A percentile compares a stretch with the other conserved stretches of the same genome.
Evolutionary conservation across 1,284 basidiomycete species (phyloP).

Genomic region (Uromyces viciae-fabae): DNA sequence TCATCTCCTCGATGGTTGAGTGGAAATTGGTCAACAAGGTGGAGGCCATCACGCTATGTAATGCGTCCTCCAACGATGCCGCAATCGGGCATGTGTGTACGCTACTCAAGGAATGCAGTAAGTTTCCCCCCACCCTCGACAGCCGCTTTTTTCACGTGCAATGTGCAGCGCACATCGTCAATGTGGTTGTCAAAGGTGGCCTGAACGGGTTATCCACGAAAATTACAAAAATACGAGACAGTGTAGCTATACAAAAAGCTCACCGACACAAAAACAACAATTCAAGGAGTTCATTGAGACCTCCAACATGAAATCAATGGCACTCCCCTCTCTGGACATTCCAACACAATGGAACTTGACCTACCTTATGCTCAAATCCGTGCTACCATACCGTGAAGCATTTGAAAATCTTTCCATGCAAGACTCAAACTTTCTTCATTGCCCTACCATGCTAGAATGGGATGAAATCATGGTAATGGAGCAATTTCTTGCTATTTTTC

Average conservation of each 20-base stretch:
- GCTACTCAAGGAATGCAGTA: background rate
- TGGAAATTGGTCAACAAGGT: background rate
- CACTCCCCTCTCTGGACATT: background rate
- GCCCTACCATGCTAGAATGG: background rate
- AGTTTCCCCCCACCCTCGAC: background rate
- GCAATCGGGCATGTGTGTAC: background rate
- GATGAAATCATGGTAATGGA: background rate
- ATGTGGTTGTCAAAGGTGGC: background rate
- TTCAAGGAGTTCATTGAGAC: background rate
- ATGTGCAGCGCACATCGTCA: background rate
- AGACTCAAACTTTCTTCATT: background rate
- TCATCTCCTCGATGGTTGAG: background rate
- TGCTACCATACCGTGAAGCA: background rate
- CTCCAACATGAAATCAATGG: background rate
- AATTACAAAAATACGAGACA: background rate
- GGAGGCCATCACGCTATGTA: background rate
- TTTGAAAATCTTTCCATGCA: background rate
- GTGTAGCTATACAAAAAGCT: background rate
- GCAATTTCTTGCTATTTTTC: background rate
- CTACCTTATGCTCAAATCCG: background rate
- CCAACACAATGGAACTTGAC: background rate
- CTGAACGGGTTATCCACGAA: background rate
- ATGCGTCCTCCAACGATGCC: background rate
- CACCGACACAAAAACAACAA: background rate
- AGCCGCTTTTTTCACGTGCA: background rate